These are phyloP conservation scores for Pseudogymnoascus sp. DNA, from an alignment of 2,329 filamentous ascomycete species.

Conservation along the genomic window DNA sequence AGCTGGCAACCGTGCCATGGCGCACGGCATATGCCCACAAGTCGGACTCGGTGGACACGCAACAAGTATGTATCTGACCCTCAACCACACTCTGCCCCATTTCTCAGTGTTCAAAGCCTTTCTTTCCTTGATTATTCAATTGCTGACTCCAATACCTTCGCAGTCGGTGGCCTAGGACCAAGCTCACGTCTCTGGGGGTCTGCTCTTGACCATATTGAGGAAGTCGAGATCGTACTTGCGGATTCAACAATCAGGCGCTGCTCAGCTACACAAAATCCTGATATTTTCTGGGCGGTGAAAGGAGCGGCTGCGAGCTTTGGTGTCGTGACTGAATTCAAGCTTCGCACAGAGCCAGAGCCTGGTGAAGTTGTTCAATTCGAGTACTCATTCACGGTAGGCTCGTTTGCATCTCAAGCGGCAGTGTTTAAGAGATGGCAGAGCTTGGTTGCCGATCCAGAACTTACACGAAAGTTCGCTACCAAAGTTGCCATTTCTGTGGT, in stretches of 20 bases:
- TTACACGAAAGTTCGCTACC: conserved; percentile 53
- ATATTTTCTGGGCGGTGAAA: conserved; percentile 30
- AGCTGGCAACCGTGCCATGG: conserved; percentile 49
- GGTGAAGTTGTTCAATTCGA: conserved; percentile 52
- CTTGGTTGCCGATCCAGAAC: conserved; percentile 45
- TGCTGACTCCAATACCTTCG: conserved; percentile 27
- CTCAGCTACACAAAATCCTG: conserved; percentile 23
- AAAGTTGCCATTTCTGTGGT: conserved; percentile 49
- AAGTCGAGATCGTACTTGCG: conserved; percentile 40
- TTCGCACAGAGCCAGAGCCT: conserved; percentile 48
- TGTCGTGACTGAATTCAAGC: conserved; percentile 29
- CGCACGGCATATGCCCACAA: conserved; percentile 53
- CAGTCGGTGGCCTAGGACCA: conserved; percentile 36
- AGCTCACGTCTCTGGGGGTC: conserved; percentile 43
- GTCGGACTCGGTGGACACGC: conserved; percentile 55
- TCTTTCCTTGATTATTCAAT: neutral
- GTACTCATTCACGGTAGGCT: conserved; percentile 46
- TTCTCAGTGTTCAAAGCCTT: conserved; percentile 15
- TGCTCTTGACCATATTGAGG: conserved; percentile 43
- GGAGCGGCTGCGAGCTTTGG: conserved; percentile 33
- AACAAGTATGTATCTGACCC: conserved; percentile 39
- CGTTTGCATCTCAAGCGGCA: conserved; percentile 40
- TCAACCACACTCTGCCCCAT: conserved; percentile 31
- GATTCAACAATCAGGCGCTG: conserved; percentile 24
- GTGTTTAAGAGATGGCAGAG: conserved; percentile 53